Conservation (phyloP, 441 rosid species). For the Eutrema salsugineum region DNA sequence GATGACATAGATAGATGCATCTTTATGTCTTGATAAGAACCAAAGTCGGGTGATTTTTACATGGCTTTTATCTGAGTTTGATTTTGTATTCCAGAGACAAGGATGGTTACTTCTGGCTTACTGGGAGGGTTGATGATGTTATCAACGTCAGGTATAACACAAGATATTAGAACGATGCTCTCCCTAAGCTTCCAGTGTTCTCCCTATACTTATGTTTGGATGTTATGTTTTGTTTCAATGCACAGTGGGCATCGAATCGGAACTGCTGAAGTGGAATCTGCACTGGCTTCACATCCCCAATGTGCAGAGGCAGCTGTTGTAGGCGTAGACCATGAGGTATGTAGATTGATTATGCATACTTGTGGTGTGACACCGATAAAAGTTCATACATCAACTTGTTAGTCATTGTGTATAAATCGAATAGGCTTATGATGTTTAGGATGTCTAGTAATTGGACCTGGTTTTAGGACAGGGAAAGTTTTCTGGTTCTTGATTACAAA, state of each 20-base stretch:
- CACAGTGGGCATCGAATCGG: constrained; percentile 96
- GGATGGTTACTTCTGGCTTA: constrained; percentile 98
- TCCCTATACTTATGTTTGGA: not conserved
- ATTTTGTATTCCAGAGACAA: constrained; percentile 68
- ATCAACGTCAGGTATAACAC: constrained; percentile 83
- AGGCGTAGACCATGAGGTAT: constrained; percentile 94
- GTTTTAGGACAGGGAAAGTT: not conserved
- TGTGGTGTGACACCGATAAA: not conserved
- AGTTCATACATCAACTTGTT: not conserved
- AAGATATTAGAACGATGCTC: not conserved
- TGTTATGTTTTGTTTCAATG: constrained; percentile 11
- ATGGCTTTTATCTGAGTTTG: not conserved
- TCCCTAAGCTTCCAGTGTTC: not conserved
- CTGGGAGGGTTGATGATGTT: constrained; percentile 99
- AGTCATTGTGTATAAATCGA: not conserved
- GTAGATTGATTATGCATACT: not conserved
- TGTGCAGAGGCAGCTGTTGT: constrained; percentile 99
- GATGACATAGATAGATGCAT: not conserved
- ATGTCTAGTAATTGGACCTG: not conserved
- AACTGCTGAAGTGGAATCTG: constrained; percentile 99
- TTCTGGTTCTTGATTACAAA: not conserved
- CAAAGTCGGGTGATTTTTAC: not conserved
- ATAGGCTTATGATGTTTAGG: not conserved
- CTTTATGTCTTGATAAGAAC: constrained; percentile 3
- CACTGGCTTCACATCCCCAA: constrained; percentile 89